These are phyloP conservation scores for Glarea lozoyensis DNA, from an alignment of 495 filamentous ascomycete genomes.

Conservation along the genomic window DNA sequence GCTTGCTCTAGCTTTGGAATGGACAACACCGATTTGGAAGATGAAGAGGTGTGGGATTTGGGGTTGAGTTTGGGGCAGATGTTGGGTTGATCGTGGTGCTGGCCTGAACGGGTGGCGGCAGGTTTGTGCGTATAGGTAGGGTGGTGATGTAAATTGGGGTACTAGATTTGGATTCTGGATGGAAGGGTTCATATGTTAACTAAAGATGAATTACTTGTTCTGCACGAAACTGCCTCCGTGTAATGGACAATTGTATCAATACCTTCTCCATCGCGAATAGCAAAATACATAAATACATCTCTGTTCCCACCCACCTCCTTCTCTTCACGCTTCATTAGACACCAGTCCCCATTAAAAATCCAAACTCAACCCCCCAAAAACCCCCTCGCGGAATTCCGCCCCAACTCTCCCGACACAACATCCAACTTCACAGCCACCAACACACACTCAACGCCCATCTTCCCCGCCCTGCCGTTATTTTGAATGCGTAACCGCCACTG, in stretches of 20 bases:
- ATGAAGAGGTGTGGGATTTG: too few species aligned
- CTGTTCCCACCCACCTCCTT: not conserved
- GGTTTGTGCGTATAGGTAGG: too few species aligned
- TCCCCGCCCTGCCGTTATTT: conserved; percentile 34
- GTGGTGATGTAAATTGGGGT: too few species aligned
- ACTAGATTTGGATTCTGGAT: too few species aligned
- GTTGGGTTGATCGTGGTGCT: too few species aligned
- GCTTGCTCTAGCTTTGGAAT: too few species aligned
- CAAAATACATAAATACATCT: too few species aligned
- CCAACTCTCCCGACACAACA: conserved; percentile 55
- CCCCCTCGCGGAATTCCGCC: conserved; percentile 55
- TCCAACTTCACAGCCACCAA: conserved; percentile 77
- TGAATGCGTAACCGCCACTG: conserved; percentile 72
- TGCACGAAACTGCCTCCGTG: not conserved
- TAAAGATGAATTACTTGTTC: too few species aligned
- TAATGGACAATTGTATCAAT: not conserved
- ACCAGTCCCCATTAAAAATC: not conserved
- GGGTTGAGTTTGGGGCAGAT: too few species aligned
- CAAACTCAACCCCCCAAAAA: conserved; percentile 44
- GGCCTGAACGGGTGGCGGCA: too few species aligned
- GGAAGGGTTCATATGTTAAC: too few species aligned
- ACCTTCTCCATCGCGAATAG: not conserved
- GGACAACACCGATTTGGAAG: too few species aligned
- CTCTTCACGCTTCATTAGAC: not conserved
- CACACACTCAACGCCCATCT: conserved; percentile 52